phyloP scores from a whole-genome alignment of 331 rosid genomes.

The Rhamnella rubrinervis region DNA sequence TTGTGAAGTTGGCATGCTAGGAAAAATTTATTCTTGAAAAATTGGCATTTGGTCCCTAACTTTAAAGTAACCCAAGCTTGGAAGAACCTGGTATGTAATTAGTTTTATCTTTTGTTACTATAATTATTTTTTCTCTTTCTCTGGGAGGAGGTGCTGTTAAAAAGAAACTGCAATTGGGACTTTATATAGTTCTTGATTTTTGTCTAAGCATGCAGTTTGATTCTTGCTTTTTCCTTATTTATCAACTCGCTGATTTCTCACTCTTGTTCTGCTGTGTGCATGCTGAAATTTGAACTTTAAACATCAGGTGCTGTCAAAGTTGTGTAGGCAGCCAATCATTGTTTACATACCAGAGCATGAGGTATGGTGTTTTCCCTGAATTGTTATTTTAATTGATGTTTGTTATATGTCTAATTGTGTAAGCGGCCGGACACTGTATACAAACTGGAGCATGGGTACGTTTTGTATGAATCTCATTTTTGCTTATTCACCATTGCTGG shows the following conservation, averaged over 20 bases:
- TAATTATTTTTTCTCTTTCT: not conserved
- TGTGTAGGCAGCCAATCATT: conserved; percentile 76
- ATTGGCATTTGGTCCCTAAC: not conserved
- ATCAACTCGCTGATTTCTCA: not conserved
- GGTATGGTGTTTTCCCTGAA: conserved; percentile 42
- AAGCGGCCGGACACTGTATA: not conserved
- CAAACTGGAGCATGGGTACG: not conserved
- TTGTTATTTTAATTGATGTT: conserved; percentile 1
- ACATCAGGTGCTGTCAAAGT: conserved; percentile 78
- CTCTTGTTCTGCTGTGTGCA: not conserved
- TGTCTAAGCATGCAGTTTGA: too few relatives aligned
- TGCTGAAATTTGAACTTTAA: not conserved
- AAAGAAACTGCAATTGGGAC: too few relatives aligned
- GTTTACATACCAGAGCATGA: conserved; percentile 94
- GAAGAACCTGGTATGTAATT: not conserved
- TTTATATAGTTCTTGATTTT: too few relatives aligned
- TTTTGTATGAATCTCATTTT: not conserved
- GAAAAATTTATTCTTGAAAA: not conserved
- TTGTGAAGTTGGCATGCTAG: not conserved
- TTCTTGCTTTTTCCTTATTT: too few relatives aligned
- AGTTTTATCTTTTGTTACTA: not conserved
- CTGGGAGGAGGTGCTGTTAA: not conserved
- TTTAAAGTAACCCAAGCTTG: not conserved
- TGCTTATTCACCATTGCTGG: not conserved
- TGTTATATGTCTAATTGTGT: not conserved